Evolutionary conservation across 352 stramenopile genomes (phyloP).

Genomic region (Globisporangium megalacanthum): DNA sequence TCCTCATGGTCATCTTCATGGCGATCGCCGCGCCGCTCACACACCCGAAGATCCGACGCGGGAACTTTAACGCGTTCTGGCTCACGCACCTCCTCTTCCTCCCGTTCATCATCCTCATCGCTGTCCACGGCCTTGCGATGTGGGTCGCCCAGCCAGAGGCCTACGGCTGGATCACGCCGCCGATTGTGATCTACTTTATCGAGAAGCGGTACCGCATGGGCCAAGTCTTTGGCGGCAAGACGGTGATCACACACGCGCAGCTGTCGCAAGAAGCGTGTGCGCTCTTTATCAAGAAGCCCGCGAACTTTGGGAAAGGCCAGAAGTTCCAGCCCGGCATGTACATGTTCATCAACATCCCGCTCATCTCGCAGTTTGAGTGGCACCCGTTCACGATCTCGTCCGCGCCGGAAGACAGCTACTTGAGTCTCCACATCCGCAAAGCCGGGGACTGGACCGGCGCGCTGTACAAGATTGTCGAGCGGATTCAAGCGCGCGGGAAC

Average conservation of each 20-base stretch:
- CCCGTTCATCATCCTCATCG: slow-evolving; percentile 59
- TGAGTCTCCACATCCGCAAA: slow-evolving; percentile 68
- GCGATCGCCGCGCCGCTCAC: slow-evolving; percentile 39
- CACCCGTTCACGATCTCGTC: slow-evolving; percentile 91
- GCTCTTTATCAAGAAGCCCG: slow-evolving; percentile 63
- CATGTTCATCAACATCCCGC: slow-evolving; percentile 76
- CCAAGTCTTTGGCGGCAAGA: slow-evolving; percentile 46
- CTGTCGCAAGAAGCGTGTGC: slow-evolving; percentile 50
- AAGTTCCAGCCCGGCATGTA: slow-evolving; percentile 74
- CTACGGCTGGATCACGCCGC: slow-evolving; percentile 46
- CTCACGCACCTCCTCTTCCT: slow-evolving; percentile 62
- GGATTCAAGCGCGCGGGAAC: slow-evolving; percentile 26
- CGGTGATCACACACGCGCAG: slow-evolving; percentile 38
- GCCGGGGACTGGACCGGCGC: slow-evolving; percentile 61
- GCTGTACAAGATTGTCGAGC: slow-evolving; percentile 40
- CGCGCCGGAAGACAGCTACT: slow-evolving; percentile 58
- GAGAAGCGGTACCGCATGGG: slow-evolving; percentile 58
- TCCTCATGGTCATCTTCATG: slow-evolving; percentile 53
- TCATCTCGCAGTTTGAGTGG: slow-evolving; percentile 80
- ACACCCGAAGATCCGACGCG: slow-evolving; percentile 39
- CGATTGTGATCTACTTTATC: slow-evolving; percentile 50
- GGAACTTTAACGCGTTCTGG: slow-evolving; percentile 69
- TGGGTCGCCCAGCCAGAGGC: slow-evolving; percentile 58
- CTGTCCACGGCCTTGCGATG: slow-evolving; percentile 51
- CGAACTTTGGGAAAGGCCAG: slow-evolving; percentile 36